Percentiles rank a stretch among this genome's conserved stretches.
Evolutionary conservation across 1,284 basidiomycete species (phyloP).

Genomic region (Papiliotrema fonsecae): DNA sequence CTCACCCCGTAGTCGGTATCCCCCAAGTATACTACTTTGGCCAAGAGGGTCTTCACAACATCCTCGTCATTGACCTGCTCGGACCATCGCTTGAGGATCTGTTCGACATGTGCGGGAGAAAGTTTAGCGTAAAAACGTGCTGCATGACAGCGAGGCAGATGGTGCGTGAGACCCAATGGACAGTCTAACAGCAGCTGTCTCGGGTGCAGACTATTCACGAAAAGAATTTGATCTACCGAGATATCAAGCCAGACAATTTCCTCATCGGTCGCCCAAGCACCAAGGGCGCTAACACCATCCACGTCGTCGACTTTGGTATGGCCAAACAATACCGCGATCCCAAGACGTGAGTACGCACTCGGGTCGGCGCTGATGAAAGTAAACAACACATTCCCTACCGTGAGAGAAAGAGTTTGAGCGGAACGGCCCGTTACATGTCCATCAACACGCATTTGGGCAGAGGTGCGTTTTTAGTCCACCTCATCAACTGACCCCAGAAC

Average conservation of each 20-base stretch:
- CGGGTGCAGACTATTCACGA: conserved; percentile 94
- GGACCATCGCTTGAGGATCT: conserved; percentile 90
- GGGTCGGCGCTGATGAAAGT: conserved; percentile 8
- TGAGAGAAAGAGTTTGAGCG: conserved; percentile 84
- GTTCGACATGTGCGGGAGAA: conserved; percentile 93
- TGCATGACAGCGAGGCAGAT: conserved; percentile 96
- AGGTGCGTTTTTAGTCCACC: conserved; percentile 62
- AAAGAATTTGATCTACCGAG: conserved; percentile 94
- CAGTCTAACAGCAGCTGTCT: conserved; percentile 56
- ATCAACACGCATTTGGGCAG: conserved; percentile 94
- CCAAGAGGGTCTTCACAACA: conserved; percentile 95
- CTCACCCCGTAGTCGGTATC: conserved; percentile 62
- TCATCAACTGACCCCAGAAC: conserved; percentile 56
- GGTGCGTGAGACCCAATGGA: conserved; percentile 54
- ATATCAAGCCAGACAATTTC: conserved; percentile 98
- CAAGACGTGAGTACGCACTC: conserved; percentile 57
- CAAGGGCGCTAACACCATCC: conserved; percentile 77
- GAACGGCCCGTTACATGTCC: conserved; percentile 92
- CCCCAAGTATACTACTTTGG: conserved; percentile 98
- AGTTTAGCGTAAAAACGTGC: conserved; percentile 91
- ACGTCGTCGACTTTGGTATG: conserved; percentile 93
- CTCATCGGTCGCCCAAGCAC: conserved; percentile 85
- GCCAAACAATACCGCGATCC: conserved; percentile 96
- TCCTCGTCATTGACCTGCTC: conserved; percentile 90
- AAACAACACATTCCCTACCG: conserved; percentile 96